Percentiles rank a stretch among this genome's conserved stretches.
These are phyloP conservation scores for Mucor ambiguus DNA, from an alignment of 371 early-diverging fungal species.

Conservation along the genomic window DNA sequence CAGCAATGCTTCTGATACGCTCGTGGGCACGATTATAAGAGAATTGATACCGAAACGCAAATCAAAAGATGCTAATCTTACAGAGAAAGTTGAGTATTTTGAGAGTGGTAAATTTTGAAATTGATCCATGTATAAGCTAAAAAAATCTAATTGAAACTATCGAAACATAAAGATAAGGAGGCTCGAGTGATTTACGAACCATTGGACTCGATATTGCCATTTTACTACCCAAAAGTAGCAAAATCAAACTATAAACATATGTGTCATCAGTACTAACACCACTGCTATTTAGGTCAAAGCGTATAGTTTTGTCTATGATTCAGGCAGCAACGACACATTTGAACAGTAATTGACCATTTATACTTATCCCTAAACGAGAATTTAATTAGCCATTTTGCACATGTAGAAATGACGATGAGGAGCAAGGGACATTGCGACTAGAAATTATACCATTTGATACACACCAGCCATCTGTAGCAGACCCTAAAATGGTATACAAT, in stretches of 20 bases:
- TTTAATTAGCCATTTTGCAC: slow-evolving; percentile 4
- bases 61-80: slow-evolving; percentile 51
- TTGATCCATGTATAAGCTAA: neutral
- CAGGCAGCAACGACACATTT: neutral
- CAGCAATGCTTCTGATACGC: neutral
- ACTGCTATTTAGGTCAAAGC: slow-evolving; percentile 33
- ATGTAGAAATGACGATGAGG: slow-evolving; percentile 1
- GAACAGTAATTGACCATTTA: neutral
- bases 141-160: neutral
- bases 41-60: slow-evolving; percentile 69
- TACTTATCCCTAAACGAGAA: neutral
- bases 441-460: slow-evolving; percentile 34
- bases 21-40: slow-evolving; percentile 35
- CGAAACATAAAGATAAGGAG: slow-evolving; percentile 11
- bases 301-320: slow-evolving; percentile 44
- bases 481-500: slow-evolving; percentile 55
- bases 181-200: slow-evolving; percentile 33
- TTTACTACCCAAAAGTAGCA: slow-evolving; percentile 74
- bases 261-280: neutral
- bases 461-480: slow-evolving; percentile 15
- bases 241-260: neutral
- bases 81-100: slow-evolving; percentile 45
- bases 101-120: slow-evolving; percentile 20
- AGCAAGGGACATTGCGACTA: slow-evolving; percentile 27
- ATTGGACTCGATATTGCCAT: slow-evolving; percentile 51